Base-by-base conservation (phyloP, 441 rosid species). In the Dalechampia spathulata region DNA sequence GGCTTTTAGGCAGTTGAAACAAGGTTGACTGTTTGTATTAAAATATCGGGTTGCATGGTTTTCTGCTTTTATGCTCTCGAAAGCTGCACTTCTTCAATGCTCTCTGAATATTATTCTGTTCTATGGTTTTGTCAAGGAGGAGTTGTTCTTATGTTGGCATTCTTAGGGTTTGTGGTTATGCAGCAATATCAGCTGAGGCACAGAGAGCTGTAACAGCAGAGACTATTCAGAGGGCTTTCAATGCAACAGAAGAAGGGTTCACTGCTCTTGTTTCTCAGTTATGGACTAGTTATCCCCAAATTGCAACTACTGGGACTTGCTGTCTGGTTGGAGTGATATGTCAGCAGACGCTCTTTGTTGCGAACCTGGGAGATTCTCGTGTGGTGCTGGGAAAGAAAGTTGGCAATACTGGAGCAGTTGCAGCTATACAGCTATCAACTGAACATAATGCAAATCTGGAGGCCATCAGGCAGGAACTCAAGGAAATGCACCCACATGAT, bases 291-390 rank as follows among this genome's bases (percentile, higher is more conserved):
- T 67, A 53, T 39, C 92, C 96, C 15, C 69, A 73, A 40, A 68
- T 87, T 58, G 96, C 96, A n/a, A 79, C 92, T 19, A 75, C 77
- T 52, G 96, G 97, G 25, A 58, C 94, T 21, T 90, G 96, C 66
- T 85, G 96, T 65, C 70, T 90, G 27, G 94, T 90, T 67, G 98
- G 96, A 62, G 85, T 85, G 49, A 85, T 87, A 59, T 73, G 19
- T 72, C 81, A 68, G 55, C 82, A 69, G 66, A 90, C 92, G 4
- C 87, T 90, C 49, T 83, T 85, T 20, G 80, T 90, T 60, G 96
- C 98, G n/a, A 90, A 81, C 52, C 78, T 85, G 19, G 98, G 98
- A 34, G 94, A 90, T 69, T 90, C 96, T 6, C 83, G 96, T 19
- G 87, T 79, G 57, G 94, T 90, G 16, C 66, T 90, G 48, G 98